Base-by-base conservation (phyloP, 305 asterid species). In the Solanum hybrid region DNA sequence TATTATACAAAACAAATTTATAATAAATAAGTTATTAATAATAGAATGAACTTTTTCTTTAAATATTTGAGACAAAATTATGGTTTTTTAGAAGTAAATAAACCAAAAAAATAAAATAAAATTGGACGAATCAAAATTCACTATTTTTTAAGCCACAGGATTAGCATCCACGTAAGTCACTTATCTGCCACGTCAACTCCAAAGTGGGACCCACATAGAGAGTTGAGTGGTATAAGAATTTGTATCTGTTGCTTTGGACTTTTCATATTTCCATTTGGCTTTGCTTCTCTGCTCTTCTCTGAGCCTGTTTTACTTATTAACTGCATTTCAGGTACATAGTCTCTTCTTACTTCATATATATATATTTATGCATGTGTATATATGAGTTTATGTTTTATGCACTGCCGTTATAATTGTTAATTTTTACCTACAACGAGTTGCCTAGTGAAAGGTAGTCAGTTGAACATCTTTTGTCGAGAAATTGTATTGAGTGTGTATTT, bases 181-280 rank as follows among this genome's bases (percentile, higher is more conserved):
- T 96, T 95, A 96, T 96, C 98, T 92, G 94, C 97, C 95, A 96
- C 95, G 96, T 90, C 81, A 82, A 72, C 22, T 26, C 34, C 6
- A 2, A 26, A 0, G 91, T 92, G 93, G 95, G 95, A 40, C 93
- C 97, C 91, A 90, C 90, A 26, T 0, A 12, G 37, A 82, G 32
- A 69, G 60, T 89, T 92, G 94, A 94, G 87, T 94, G 95, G 94
- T 88, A 94, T 95, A 94, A 92, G 94, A 92, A 78, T 90, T 93
- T 92, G 89, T 79, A 77, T 86, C 78, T 81, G 89, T 89, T 84
- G 86, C 91, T 90, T 90, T 88, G 90, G 91, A 88, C 81, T 85
- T 90, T 93, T 42, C 94, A 91, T 89, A 89, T 87, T 88, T 64
- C 36, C 89, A 71, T 29, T 38, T 27, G 85, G 42, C 56, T 87